Conservation (phyloP, 179 eudicot genomes). For the Camellia oleifera region DNA sequence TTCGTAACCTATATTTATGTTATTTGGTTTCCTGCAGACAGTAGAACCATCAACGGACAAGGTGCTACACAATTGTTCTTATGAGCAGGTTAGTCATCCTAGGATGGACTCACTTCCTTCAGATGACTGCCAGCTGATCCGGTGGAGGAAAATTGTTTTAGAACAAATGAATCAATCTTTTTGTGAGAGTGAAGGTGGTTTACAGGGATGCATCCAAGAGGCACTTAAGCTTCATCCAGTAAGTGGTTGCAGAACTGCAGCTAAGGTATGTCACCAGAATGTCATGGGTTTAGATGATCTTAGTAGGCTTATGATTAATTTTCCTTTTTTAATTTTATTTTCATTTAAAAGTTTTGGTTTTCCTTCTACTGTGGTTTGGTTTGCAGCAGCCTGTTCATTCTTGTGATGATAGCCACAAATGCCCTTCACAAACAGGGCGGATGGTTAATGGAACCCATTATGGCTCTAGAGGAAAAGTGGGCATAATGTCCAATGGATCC, state of each 20-base stretch:
- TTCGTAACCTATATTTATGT: slow-evolving; percentile 16
- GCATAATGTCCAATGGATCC: slow-evolving; percentile 38
- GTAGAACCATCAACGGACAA: slow-evolving; percentile 25
- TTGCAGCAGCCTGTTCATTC: slow-evolving; percentile 43
- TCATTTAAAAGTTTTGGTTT: not conserved
- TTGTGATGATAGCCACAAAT: slow-evolving; percentile 29
- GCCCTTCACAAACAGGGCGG: slow-evolving; percentile 26
- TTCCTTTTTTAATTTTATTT: no score
- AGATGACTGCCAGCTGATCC: slow-evolving; percentile 42
- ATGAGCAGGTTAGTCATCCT: slow-evolving; percentile 39
- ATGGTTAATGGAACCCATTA: slow-evolving; percentile 28
- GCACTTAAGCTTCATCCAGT: slow-evolving; percentile 34
- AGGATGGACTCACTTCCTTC: slow-evolving; percentile 38
- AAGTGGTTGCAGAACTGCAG: slow-evolving; percentile 25
- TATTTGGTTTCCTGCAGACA: slow-evolving; percentile 40
- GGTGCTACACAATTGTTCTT: slow-evolving; percentile 26
- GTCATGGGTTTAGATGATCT: not conserved
- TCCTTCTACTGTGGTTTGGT: not conserved
- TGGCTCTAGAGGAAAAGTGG: slow-evolving; percentile 31
- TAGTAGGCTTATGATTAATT: not conserved
- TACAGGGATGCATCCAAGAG: slow-evolving; percentile 45
- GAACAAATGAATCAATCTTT: slow-evolving; percentile 50
- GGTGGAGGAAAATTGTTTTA: slow-evolving; percentile 42
- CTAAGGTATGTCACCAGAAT: slow-evolving; percentile 36
- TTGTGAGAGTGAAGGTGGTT: slow-evolving; percentile 44